Evolutionary conservation across 495 filamentous ascomycete genomes (phyloP).

Genomic region (Lichina pygmaea): DNA sequence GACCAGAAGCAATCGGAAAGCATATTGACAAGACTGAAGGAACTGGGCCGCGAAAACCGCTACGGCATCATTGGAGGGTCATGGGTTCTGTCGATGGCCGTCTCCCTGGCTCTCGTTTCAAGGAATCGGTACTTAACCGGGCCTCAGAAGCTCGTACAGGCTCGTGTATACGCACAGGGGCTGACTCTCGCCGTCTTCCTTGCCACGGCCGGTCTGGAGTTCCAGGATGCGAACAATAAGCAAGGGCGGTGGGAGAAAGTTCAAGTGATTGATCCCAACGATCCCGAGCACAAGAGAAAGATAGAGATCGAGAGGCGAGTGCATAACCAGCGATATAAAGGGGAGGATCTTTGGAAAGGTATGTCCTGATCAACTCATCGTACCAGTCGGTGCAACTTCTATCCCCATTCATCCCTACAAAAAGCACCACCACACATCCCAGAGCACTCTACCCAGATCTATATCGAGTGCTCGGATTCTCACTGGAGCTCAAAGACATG

Average conservation of each 20-base stretch:
- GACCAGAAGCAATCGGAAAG: conserved; percentile 22
- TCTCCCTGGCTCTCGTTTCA: conserved; percentile 49
- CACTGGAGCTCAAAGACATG: conserved; percentile 10
- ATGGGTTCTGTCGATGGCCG: conserved; percentile 64
- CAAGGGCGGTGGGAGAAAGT: conserved; percentile 53
- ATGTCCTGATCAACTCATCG: conserved; percentile 6
- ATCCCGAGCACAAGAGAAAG: conserved; percentile 42
- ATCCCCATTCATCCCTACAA: background rate
- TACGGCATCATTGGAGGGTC: conserved; percentile 69
- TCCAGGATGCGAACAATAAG: conserved; percentile 48
- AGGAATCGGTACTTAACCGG: conserved; percentile 49
- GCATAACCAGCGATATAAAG: conserved; percentile 43
- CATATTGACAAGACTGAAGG: conserved; percentile 23
- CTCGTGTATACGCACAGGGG: conserved; percentile 92
- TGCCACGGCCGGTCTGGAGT: conserved; percentile 73
- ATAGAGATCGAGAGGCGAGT: conserved; percentile 39
- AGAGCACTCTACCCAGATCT: too few species aligned
- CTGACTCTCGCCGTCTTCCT: conserved; percentile 72
- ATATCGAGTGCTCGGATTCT: too few species aligned
- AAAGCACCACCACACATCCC: background rate
- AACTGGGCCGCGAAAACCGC: conserved; percentile 49
- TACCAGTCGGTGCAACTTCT: too few species aligned
- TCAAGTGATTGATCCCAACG: conserved; percentile 41
- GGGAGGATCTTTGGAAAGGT: conserved; percentile 76
- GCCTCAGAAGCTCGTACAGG: conserved; percentile 86